A percentile compares a stretch with the other conserved stretches of the same genome.
Evolutionary conservation across 306 rosid species (phyloP).

Genomic region (Dalbergia oliveri): DNA sequence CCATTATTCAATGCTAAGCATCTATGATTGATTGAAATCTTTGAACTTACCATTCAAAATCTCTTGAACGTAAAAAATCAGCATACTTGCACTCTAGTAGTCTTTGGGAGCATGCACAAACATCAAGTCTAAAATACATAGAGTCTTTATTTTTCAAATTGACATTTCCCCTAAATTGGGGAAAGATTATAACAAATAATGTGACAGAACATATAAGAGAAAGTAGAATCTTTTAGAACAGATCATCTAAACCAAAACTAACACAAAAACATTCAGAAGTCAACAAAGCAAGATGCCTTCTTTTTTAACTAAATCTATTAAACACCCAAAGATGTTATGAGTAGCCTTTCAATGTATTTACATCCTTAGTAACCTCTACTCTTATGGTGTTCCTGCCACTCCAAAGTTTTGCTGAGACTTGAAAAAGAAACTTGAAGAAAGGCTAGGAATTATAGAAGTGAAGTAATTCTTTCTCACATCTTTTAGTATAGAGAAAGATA

Average conservation of each 20-base stretch:
- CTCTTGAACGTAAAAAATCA: conserved; percentile 15
- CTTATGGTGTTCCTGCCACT: no score
- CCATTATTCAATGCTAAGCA: conserved; percentile 32
- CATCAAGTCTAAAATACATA: conserved; percentile 6
- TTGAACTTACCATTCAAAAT: conserved; percentile 30
- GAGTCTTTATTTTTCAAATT: neutral
- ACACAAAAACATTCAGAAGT: neutral
- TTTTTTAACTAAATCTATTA: neutral
- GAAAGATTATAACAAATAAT: neutral
- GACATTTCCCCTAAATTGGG: neutral
- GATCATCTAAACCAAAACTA: neutral
- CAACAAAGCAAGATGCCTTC: conserved; percentile 16
- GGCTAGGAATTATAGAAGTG: no score
- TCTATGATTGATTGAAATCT: conserved; percentile 15
- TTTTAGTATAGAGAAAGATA: no score
- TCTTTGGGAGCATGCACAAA: conserved; percentile 26
- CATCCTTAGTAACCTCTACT: no score
- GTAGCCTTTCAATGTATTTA: no score
- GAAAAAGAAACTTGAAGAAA: no score
- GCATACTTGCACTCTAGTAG: conserved; percentile 19
- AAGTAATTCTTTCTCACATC: no score
- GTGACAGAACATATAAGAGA: neutral
- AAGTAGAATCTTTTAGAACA: conserved; percentile 4
- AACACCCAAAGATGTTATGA: neutral
- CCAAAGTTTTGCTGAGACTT: no score